Evolutionary conservation across 179 eudicot genomes (phyloP).

Genomic region (Beta lomatogona): DNA sequence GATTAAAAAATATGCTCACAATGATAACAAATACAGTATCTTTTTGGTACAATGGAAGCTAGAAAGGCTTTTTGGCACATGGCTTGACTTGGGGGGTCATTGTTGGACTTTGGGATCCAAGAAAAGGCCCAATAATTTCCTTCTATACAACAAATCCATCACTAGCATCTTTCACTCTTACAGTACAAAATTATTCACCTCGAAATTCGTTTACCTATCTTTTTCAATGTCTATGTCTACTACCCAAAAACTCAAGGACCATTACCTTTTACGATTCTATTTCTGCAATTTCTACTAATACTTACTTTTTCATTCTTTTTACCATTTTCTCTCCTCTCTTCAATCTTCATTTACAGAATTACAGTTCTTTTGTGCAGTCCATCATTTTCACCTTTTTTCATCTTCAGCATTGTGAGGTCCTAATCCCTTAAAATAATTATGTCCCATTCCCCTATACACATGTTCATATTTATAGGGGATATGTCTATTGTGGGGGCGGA

Average conservation of each 20-base stretch:
- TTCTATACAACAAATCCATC: no score
- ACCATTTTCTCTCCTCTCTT: neutral
- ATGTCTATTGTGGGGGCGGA: no score
- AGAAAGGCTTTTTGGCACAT: neutral
- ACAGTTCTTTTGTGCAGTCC: neutral
- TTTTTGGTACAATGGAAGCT: neutral
- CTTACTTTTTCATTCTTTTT: neutral
- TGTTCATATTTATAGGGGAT: neutral
- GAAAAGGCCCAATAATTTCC: conserved; percentile 17
- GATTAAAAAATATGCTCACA: no score
- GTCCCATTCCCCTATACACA: neutral
- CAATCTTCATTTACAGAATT: no score
- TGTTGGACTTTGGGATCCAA: conserved; percentile 9
- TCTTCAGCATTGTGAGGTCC: conserved; percentile 14
- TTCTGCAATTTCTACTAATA: neutral
- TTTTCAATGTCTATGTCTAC: neutral
- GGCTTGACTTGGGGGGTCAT: neutral
- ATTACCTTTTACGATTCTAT: conserved; percentile 9
- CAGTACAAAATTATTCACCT: neutral
- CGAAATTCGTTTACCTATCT: neutral
- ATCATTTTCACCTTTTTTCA: neutral
- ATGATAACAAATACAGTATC: neutral
- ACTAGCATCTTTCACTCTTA: neutral
- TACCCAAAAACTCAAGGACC: neutral
- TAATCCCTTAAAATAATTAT: neutral